Evolutionary conservation across 2,329 filamentous ascomycete species (phyloP).

Genomic region (Aspergillus pseudotamarii): DNA sequence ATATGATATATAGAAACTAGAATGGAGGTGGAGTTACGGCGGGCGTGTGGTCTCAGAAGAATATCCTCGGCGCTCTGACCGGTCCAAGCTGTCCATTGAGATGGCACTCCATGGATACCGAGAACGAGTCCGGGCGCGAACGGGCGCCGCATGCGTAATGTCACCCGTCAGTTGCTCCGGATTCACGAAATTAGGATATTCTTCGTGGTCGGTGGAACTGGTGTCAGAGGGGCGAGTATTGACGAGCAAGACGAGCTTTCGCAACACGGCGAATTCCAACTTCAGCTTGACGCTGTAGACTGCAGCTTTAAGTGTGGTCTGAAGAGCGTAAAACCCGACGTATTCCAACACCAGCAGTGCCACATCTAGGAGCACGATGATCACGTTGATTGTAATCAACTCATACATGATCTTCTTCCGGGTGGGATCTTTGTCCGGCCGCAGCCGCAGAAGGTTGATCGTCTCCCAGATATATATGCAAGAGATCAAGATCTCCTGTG

Average conservation of each 20-base stretch:
- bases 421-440: conserved; percentile 36
- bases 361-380: conserved; percentile 52
- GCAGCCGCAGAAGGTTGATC: conserved; percentile 45
- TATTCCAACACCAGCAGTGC: conserved; percentile 48
- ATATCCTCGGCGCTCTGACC: conserved; percentile 27
- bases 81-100: conserved; percentile 34
- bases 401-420: conserved; percentile 51
- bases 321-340: conserved; percentile 45
- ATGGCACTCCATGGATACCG: conserved; percentile 27
- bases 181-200: conserved; percentile 46
- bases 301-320: conserved; percentile 49
- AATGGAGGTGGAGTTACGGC: not conserved
- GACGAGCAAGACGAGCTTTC: conserved; percentile 47
- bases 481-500: conserved; percentile 52
- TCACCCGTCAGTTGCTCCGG: conserved; percentile 42
- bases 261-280: conserved; percentile 52
- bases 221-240: conserved; percentile 33
- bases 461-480: conserved; percentile 57
- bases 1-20: not conserved
- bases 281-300: conserved; percentile 55
- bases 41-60: conserved; percentile 14
- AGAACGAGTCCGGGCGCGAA: conserved; percentile 11
- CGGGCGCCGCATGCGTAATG: conserved; percentile 39
- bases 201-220: conserved; percentile 35
- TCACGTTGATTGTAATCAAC: conserved; percentile 51